Percentiles rank a stretch among this genome's conserved stretches.
These are phyloP conservation scores for Zymoseptoria brevis DNA, from an alignment of 2,329 filamentous ascomycete genomes.

Conservation along the genomic window DNA sequence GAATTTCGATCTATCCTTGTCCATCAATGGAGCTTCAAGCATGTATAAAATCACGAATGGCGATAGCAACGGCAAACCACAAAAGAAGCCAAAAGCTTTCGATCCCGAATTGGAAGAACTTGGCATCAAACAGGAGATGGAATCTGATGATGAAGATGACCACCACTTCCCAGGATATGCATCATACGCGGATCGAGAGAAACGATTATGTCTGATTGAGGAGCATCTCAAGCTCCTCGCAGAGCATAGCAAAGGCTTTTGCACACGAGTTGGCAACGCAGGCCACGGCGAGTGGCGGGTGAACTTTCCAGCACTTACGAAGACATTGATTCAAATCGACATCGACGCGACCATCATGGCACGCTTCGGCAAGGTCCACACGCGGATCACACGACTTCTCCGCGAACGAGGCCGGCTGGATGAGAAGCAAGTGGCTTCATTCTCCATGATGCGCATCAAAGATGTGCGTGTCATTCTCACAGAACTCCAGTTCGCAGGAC, in stretches of 20 bases:
- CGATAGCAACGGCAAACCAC: constrained; percentile 22
- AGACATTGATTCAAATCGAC: constrained; percentile 64
- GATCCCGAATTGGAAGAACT: constrained; percentile 20
- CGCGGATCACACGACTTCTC: constrained; percentile 78
- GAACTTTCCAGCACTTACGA: constrained; percentile 67
- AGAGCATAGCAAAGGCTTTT: constrained; percentile 60
- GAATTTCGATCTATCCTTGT: constrained; percentile 32
- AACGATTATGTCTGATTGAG: constrained; percentile 52
- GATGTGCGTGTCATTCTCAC: constrained; percentile 80
- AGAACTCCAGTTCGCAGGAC: constrained; percentile 75
- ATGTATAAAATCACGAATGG: constrained; percentile 18
- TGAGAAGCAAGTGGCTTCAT: constrained; percentile 75
- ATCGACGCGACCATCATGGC: constrained; percentile 75
- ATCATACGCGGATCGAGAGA: constrained; percentile 31
- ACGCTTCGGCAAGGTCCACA: constrained; percentile 65
- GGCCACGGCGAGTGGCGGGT: constrained; percentile 70
- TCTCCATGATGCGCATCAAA: constrained; percentile 75
- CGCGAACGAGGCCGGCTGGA: constrained; percentile 86
- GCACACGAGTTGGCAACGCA: constrained; percentile 58
- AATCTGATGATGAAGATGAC: constrained; percentile 22
- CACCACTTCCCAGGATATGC: constrained; percentile 17
- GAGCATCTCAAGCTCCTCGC: constrained; percentile 66
- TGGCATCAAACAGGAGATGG: constrained; percentile 24
- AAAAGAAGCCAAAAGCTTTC: constrained; percentile 12
- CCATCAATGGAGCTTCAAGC: constrained; percentile 18